Evolutionary conservation across 345 rosid genomes (phyloP), one percentile per base, ranked within the genome.

Genomic region (Angophora floribunda): DNA sequence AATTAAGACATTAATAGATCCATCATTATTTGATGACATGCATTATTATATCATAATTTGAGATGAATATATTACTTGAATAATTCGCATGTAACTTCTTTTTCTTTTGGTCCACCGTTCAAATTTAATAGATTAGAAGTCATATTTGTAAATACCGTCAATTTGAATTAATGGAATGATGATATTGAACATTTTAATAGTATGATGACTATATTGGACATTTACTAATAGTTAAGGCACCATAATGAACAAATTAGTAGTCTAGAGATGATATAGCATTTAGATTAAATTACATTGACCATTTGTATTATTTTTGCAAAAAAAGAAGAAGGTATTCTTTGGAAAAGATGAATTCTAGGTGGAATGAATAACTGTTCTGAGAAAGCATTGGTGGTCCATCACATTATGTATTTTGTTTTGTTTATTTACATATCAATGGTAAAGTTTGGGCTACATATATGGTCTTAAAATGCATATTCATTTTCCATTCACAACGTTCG

Each of bases 251-350:
- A 55, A 55, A 55, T 55, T 55, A 22, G 22, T 21, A 8, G 24
- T 9, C 21, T 0, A 55, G 0, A 6, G 24, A 55, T 9, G 13
- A 22, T 28, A 55, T 55, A 21, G 24, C 4, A 55, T 0, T 55
- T 55, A 4, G 0, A 55, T 55, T 55, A 55, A 55, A 55, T 21
- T 55, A 21, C 28, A 55, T 55, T 11, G 6, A 55, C 24, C 13
- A 55, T 9, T 26, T 0, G 0, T 28, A 15, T 63, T 32, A 63
- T 63, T 63, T n/a, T 21, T 26, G 12, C 1, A 26, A 13, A 63
- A n/a, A 5, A 61, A 61, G 52, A 0, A 13, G 13, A 63, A n/a
- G 19, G 75, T 63, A 1, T n/a, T 13, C 75, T 63, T 63, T 63
- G 75, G 36, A 63, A 63, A n/a, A n/a, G n/a, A 63, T 63, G 41